Percentiles rank a stretch among this genome's conserved stretches.
phyloP scores from a whole-genome alignment of 2,329 filamentous ascomycete species.

The Fusarium heterosporum region DNA sequence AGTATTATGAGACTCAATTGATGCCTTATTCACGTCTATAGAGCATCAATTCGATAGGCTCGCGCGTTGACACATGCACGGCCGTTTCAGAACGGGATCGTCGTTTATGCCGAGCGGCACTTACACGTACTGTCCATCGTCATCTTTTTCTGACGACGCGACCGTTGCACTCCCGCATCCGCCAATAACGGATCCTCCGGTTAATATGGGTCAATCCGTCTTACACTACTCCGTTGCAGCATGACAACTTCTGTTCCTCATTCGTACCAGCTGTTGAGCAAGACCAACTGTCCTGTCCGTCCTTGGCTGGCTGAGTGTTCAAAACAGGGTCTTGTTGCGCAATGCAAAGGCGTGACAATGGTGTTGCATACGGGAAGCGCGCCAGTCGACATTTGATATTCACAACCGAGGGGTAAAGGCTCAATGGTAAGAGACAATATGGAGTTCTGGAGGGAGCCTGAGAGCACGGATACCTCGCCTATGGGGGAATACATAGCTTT shows the following conservation, averaged over 20 bases:
- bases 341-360: slow-evolving; percentile 28
- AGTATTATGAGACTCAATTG: slow-evolving; percentile 7
- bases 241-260: slow-evolving; percentile 9
- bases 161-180: slow-evolving; percentile 9
- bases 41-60: slow-evolving; percentile 37
- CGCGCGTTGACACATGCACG: slow-evolving; percentile 34
- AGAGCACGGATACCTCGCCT: slow-evolving; percentile 28
- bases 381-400: slow-evolving; percentile 17
- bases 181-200: slow-evolving; percentile 30
- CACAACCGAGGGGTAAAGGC: neutral
- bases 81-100: slow-evolving; percentile 33
- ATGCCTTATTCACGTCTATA: slow-evolving; percentile 12
- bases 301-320: neutral
- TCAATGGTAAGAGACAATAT: neutral
- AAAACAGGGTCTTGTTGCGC: slow-evolving; percentile 19
- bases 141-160: slow-evolving; percentile 33
- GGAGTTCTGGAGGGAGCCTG: neutral
- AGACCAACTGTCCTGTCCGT: slow-evolving; percentile 15
- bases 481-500: slow-evolving; percentile 21
- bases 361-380: slow-evolving; percentile 20
- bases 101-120: slow-evolving; percentile 35
- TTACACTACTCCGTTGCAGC: slow-evolving; percentile 14
- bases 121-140: slow-evolving; percentile 34
- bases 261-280: slow-evolving; percentile 20
- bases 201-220: slow-evolving; percentile 26